phyloP scores from a whole-genome alignment of 2,329 filamentous ascomycete genomes.

The Cercospora berteroae region DNA sequence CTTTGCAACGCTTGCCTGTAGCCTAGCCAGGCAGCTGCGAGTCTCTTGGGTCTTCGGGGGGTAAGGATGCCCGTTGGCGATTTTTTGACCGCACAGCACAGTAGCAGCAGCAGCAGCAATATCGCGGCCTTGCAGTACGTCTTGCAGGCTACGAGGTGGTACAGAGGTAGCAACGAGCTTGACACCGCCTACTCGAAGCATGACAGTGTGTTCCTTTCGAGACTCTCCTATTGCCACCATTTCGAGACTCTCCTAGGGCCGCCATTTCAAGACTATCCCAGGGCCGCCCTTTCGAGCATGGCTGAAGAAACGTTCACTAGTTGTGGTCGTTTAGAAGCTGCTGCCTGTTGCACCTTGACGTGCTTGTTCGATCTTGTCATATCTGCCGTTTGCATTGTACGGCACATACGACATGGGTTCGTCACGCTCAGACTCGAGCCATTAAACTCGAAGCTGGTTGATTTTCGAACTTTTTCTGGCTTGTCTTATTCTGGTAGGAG shows the following conservation, averaged over 20 bases:
- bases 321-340: background rate
- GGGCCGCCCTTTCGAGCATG: background rate
- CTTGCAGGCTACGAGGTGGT: background rate
- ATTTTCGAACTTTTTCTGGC: background rate
- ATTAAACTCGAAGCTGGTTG: background rate
- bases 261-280: too few relatives aligned
- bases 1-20: background rate
- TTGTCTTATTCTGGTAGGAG: background rate
- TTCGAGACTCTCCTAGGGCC: too few relatives aligned
- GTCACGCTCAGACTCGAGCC: background rate
- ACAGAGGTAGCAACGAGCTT: background rate
- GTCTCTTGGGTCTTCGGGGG: background rate
- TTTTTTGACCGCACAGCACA: background rate
- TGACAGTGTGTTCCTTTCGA: background rate
- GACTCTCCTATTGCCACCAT: background rate
- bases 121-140: background rate
- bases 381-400: background rate
- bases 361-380: background rate
- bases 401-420: background rate
- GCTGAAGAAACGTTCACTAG: background rate
- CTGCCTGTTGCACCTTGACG: background rate
- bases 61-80: background rate
- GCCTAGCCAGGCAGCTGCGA: background rate
- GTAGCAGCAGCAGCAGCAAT: background rate
- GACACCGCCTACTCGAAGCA: background rate